phyloP scores from a whole-genome alignment of 2,329 filamentous ascomycete species.

The Elsinoe ampelina region DNA sequence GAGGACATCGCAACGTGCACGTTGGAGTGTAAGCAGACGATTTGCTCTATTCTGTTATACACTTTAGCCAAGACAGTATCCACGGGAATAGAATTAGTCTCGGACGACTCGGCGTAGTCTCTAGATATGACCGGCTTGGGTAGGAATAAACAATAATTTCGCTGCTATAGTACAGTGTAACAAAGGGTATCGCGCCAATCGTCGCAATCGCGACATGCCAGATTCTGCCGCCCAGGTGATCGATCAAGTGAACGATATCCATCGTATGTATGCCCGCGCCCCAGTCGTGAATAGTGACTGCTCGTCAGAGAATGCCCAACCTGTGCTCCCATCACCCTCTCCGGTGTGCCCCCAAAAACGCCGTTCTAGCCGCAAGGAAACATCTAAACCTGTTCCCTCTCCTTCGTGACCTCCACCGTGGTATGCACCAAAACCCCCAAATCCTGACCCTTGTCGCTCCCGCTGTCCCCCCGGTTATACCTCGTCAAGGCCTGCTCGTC shows the following conservation, averaged over 20 bases:
- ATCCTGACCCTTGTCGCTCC: background rate
- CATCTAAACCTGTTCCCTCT: conserved; percentile 9
- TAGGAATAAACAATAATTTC: background rate
- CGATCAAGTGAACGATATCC: background rate
- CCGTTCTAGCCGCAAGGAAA: no score
- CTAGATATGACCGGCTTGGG: background rate
- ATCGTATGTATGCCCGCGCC: background rate
- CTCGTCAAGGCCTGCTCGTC: background rate
- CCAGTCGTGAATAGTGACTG: background rate
- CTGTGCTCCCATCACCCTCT: no score
- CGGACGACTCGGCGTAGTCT: background rate
- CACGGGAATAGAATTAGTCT: background rate
- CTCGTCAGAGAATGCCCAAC: background rate
- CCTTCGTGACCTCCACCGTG: conserved; percentile 11
- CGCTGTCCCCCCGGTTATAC: background rate
- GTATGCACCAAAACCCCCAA: conserved; percentile 8
- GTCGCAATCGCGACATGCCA: background rate
- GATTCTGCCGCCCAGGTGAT: background rate
- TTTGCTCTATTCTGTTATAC: background rate
- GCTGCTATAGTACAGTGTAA: background rate
- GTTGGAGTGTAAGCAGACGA: background rate
- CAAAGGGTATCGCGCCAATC: conserved; percentile 4
- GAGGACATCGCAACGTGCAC: background rate
- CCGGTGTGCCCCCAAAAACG: no score
- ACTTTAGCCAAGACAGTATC: background rate